Base-by-base conservation (phyloP, 805 yeast species). In the Hanseniaspora hatyaiensis region DNA sequence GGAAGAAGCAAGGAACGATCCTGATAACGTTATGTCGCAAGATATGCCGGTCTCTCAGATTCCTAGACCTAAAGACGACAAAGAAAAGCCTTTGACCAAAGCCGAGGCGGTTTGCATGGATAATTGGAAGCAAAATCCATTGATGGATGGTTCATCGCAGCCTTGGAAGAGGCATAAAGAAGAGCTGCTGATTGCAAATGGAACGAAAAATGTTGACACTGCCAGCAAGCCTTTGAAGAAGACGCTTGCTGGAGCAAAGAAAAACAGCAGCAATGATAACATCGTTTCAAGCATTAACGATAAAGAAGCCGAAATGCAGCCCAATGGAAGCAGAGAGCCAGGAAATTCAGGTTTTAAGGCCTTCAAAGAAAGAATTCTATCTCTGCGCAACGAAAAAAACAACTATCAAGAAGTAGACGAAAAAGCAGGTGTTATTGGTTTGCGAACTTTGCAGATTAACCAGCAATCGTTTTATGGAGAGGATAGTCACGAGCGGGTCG, bases 81-180 rank as follows among this genome's bases (percentile, higher is more conserved):
- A 44, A 8, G n/a, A n/a, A n/a, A n/a, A n/a, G n/a, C n/a, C n/a
- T n/a, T n/a, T n/a, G n/a, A n/a, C n/a, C n/a, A n/a, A n/a, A n/a
- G n/a, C n/a, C n/a, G n/a, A n/a, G n/a, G n/a, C n/a, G n/a, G n/a
- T n/a, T n/a, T n/a, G n/a, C n/a, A n/a, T 45, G 26, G 38, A 45
- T 12, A 45, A 31, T 4, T 45, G 49, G 49, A 45, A 45, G 16
- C 34, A 37, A 24, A 32, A 24, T 11, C 38, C 42, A 8, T 22
- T 37, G 15, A 45, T 45, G 49, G 49, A 45, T 38, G 49, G 49
- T 13, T 30, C 49, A 13, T 37, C 41, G 2, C 45, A 44, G 28
- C 40, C 44, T 28, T 34, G 47, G 49, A 43, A 31, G 20, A 36
- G 16, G 18, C 29, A 32, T 4, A 34, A 34, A 20, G 47, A 50